Evolutionary conservation across 352 stramenopile species (phyloP), one percentile per base, ranked within the genome.

Genomic region (Pythium chondricola): DNA sequence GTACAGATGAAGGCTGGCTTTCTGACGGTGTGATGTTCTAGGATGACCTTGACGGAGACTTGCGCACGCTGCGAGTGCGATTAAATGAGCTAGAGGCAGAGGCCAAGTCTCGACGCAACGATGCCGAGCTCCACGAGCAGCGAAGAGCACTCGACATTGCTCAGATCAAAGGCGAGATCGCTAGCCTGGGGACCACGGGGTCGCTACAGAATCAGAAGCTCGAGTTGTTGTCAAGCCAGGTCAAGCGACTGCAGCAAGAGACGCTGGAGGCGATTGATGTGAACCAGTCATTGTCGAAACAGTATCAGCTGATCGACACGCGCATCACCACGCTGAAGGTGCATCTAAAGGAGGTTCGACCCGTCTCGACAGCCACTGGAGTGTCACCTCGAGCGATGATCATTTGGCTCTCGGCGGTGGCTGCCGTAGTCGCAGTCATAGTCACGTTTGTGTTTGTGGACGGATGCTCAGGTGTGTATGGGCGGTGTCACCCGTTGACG

Each of bases 71-170:
- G 46, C 73, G 76, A n/a, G 70, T 83, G 41, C 80, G 77, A 20
- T 52, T 93, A 14, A 81, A 75, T 20, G 78, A 91, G 42, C 62
- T 93, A 0, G 80, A 93, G 17, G 65, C 64, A 0, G 83, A 90
- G 22, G 70, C 71, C 7, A 88, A 80, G 31, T 70, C 67, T 16
- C 65, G 78, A 10, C 72, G 76, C 42, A 83, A 92, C 54, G 83
- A 93, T 48, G 61, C 72, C 2, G 80, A 90, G n/a, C 59, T 93
- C 27, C 66, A 86, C 46, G 83, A 93, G 41, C 75, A 93, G 56
- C 67, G 63, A 27, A 72, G 75, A 6, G 69, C 67, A 16, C 70
- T 88, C 26, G 83, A 92, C 43, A 71, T 89, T n/a, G 73, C 73
- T 35, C 75, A 89, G 45, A 71, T 90, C 38, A 85, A 83, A 52